Base-by-base conservation (phyloP, 2,329 filamentous ascomycete species). In the Exophiala calicioides region DNA sequence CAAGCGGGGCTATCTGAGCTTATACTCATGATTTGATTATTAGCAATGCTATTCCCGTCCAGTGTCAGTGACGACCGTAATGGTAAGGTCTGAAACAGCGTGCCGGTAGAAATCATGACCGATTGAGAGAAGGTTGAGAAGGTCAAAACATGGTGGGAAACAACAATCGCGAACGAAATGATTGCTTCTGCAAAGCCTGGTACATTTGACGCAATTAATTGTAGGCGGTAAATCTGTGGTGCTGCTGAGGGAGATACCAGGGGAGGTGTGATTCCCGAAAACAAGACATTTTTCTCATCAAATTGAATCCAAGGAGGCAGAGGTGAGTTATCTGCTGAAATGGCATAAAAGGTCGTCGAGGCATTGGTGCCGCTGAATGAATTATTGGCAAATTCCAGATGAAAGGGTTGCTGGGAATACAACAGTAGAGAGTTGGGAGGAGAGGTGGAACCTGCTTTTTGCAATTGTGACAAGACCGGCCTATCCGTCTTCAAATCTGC, bases 231-330 rank as follows among this genome's bases (percentile, higher is more conserved):
- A 0, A 72, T 77, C 60, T 94, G 85, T 3, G 88, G 84, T 5
- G 82, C 81, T 23, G 84, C 78, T 26, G 81, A 68, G 7, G 85
- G 71, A 20, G 80, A 81, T 47, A 79, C 77, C 35, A 82, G 73
- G 1, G 81, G 70, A 1, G 88, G 89, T 2, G 85, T 85, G 24
- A 69, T 79, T 18, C 90, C 90, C 1, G 78, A 79, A 58, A 95
- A 94, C 1, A 75, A 76, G 29, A 95, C 69, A 0, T 67, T 73
- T 2, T 63, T 63, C 1, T 77, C 62, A 57, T 93, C 79, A 60
- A 95, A 95, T n/a, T 71, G 70, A 33, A 95, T 72, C 90, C 90
- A 95, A 1, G 88, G 84, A 15, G 90, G 90, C 26, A 95, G 70
- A 26, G 90, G 89, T n/a, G 86, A 87, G 60, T 87, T 86, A 60